Evolutionary conservation across 139 green algal genomes (phyloP).

Genomic region (Coccomyxa sp.): DNA sequence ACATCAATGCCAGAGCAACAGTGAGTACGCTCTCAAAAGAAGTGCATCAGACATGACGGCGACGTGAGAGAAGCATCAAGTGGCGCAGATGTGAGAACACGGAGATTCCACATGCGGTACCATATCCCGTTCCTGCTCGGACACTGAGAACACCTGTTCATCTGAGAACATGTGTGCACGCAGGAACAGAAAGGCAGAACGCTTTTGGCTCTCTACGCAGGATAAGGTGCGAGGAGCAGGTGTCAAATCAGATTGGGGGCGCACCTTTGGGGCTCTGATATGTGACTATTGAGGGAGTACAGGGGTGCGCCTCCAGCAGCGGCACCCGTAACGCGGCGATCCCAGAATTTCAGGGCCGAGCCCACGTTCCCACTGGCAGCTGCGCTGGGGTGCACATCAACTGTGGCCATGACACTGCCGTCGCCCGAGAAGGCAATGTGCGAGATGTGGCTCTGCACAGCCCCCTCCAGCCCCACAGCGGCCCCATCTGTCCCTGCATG

Average conservation of each 20-base stretch:
- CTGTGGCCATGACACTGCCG: slow-evolving; percentile 39
- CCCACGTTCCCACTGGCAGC: slow-evolving; percentile 7
- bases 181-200: no score
- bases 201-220: no score
- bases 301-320: neutral
- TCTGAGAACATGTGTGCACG: no score
- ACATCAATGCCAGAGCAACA: neutral
- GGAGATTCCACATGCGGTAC: neutral
- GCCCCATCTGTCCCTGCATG: slow-evolving; percentile 23
- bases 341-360: slow-evolving; percentile 44
- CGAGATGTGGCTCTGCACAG: slow-evolving; percentile 27
- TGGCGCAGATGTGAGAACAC: neutral
- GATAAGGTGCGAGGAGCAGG: no score
- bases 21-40: neutral
- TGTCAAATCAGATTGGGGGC: no score
- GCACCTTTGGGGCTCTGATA: slow-evolving; percentile 50
- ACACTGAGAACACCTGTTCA: neutral
- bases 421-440: slow-evolving; percentile 43
- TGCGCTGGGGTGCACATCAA: slow-evolving; percentile 49
- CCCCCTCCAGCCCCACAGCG: slow-evolving; percentile 5
- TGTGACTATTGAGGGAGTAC: slow-evolving; percentile 50
- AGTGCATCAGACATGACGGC: neutral
- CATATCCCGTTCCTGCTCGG: neutral
- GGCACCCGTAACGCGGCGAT: slow-evolving; percentile 11
- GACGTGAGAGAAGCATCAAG: neutral